Base-by-base conservation (phyloP, 768 basidiomycete genomes). In the Hortiboletus campestris region DNA sequence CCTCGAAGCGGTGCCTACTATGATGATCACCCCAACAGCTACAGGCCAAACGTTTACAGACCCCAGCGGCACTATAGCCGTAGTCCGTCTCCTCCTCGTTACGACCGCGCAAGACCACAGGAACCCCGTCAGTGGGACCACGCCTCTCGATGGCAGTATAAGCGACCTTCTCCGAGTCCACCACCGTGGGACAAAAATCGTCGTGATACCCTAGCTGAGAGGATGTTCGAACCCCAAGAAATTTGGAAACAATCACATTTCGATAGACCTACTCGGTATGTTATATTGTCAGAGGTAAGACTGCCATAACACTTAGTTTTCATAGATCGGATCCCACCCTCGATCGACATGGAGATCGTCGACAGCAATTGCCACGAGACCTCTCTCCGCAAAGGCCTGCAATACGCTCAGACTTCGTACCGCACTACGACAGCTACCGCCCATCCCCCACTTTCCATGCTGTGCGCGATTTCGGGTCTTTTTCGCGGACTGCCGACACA, bases 211-310 rank as follows among this genome's bases (percentile, higher is more conserved):
- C 69, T 75, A 45, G 73, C 77, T 13, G 74, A 80, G 56, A 77
- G 85, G 59, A 81, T 84, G 76, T 84, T 89, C 64, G 89, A 90
- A 65, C 86, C 88, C 32, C 86, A 85, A 34, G 84, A 86, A 19
- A 71, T 75, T 32, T 89, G 89, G 88, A 87, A 84, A 65, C 81
- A 85, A 59, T 70, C 72, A 10, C 82, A 83, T 61, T 63, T 63
- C 46, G 81, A 84, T 62, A 76, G 77, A 61, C 65, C 74, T 31
- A 31, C 48, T 35, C 73, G 77, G 59, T 65, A 68, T 65, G 74
- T 75, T 57, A 40, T 47, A 56, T 59, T 42, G 36, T 51, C 54
- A 46, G 47, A 65, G 60, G 66, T 66, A 64, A 62, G 48, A 53
- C 60, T 51, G 38, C 55, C 43, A 46, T 67, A 56, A 56, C 62